phyloP scores from a whole-genome alignment of 805 yeast species.

The Henningerozyma blattae region DNA sequence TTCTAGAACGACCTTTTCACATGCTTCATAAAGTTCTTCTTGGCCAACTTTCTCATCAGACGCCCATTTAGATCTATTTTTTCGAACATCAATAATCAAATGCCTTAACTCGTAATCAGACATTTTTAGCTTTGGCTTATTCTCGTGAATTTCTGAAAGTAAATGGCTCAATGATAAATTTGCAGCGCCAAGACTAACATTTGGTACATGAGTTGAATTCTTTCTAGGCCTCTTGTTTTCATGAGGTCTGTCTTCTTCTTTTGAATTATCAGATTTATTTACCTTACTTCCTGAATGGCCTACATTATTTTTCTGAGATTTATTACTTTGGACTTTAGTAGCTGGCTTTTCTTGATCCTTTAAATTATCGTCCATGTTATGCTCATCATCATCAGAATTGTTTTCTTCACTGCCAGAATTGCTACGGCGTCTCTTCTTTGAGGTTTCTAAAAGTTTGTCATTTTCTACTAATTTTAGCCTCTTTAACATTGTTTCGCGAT shows the following conservation, averaged over 20 bases:
- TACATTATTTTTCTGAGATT: slow-evolving; percentile 14
- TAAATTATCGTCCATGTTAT: slow-evolving; percentile 1
- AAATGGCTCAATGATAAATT: slow-evolving; percentile 71
- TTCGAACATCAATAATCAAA: slow-evolving; percentile 82
- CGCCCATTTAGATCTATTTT: slow-evolving; percentile 96
- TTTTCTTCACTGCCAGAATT: slow-evolving; percentile 7
- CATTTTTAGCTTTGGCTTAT: slow-evolving; percentile 61
- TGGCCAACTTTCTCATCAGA: slow-evolving; percentile 92
- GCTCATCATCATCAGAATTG: slow-evolving; percentile 9
- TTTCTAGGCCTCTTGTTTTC: slow-evolving; percentile 18
- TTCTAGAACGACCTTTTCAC: slow-evolving; percentile 88
- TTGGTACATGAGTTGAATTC: slow-evolving; percentile 15
- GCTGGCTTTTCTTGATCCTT: too few species aligned
- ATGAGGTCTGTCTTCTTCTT: slow-evolving; percentile 1
- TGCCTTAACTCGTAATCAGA: slow-evolving; percentile 77
- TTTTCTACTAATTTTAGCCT: slow-evolving; percentile 69
- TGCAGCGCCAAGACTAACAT: slow-evolving; percentile 57
- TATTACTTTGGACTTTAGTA: too few species aligned
- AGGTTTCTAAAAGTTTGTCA: slow-evolving; percentile 46
- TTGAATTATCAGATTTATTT: slow-evolving; percentile 21
- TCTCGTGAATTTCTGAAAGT: slow-evolving; percentile 62
- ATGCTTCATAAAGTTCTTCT: slow-evolving; percentile 94
- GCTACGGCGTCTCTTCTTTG: slow-evolving; percentile 17
- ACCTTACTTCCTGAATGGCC: slow-evolving; percentile 22
- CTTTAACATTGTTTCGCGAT: slow-evolving; percentile 59